Conservation (phyloP, 345 rosid genomes). For the Arabidopsis arenosa region DNA sequence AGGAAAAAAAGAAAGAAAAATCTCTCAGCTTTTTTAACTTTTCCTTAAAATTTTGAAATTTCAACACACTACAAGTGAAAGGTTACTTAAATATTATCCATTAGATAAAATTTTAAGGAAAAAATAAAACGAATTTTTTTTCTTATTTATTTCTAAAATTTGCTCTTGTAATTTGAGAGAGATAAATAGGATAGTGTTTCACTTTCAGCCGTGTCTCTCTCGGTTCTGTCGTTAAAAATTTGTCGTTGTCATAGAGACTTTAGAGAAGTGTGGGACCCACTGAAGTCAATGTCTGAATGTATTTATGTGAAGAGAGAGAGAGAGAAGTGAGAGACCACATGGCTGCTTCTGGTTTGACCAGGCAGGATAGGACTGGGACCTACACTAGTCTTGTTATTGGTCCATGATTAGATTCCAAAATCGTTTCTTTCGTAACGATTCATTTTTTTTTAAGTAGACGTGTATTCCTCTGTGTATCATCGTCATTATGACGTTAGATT, state of each 20-base stretch:
- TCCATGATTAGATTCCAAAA: conserved; percentile 42
- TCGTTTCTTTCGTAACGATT: conserved; percentile 19
- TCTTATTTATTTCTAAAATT: not conserved
- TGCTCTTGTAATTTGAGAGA: not conserved
- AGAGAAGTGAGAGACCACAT: conserved; percentile 35
- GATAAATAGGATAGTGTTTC: conserved; percentile 36
- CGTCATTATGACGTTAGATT: conserved; percentile 30
- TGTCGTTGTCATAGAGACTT: conserved; percentile 45
- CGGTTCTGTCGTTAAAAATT: conserved; percentile 30
- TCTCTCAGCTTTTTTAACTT: conserved; percentile 1
- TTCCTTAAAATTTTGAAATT: not conserved
- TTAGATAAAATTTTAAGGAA: not conserved
- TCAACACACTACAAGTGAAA: conserved; percentile 9
- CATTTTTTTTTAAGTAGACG: conserved; percentile 28
- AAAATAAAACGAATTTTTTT: not conserved
- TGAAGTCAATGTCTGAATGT: conserved; percentile 38
- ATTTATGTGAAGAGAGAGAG: not conserved
- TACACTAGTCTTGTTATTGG: conserved; percentile 21
- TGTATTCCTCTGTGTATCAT: conserved; percentile 17
- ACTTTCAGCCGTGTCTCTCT: conserved; percentile 44
- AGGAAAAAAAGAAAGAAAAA: not conserved
- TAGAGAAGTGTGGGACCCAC: conserved; percentile 41
- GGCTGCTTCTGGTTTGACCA: conserved; percentile 45
- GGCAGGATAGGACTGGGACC: conserved; percentile 21
- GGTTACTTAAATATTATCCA: conserved; percentile 8